phyloP scores from a whole-genome alignment of 129 eudicot genomes.

The Flaveria linearis region DNA sequence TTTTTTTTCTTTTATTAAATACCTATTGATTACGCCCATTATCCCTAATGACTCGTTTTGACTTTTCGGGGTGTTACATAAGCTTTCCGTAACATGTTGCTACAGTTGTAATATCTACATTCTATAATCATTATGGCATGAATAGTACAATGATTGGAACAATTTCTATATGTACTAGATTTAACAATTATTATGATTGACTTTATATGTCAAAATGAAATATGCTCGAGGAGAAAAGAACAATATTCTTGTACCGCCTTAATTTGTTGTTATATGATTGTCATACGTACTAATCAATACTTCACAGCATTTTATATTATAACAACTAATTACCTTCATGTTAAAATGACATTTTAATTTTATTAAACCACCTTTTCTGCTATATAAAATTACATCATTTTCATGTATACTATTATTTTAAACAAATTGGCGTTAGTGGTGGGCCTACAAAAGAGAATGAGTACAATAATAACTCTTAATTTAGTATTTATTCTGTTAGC shows the following conservation, averaged over 20 bases:
- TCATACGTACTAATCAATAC: not conserved
- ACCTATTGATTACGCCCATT: no score
- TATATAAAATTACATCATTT: conserved; percentile 14
- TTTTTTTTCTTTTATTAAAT: no score
- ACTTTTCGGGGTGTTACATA: no score
- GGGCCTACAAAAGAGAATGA: not conserved
- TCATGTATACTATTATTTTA: conserved; percentile 12
- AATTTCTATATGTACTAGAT: not conserved
- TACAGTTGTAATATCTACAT: not conserved
- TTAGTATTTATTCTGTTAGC: not conserved
- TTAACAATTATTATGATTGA: not conserved
- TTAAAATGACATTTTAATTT: not conserved
- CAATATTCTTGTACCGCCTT: conserved; percentile 36
- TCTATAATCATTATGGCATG: not conserved
- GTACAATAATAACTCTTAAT: not conserved
- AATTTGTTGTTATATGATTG: conserved; percentile 26
- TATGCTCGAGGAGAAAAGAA: conserved; percentile 34
- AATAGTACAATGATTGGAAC: not conserved
- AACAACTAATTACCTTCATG: no score
- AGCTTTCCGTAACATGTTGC: no score
- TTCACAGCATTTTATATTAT: not conserved
- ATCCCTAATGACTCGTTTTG: no score
- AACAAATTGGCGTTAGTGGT: conserved; percentile 19
- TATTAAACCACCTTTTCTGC: not conserved
- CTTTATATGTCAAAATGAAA: conserved; percentile 7